These are phyloP conservation scores for Cyphellophora europaea DNA, from an alignment of 2,329 filamentous ascomycete species.

Conservation along the genomic window DNA sequence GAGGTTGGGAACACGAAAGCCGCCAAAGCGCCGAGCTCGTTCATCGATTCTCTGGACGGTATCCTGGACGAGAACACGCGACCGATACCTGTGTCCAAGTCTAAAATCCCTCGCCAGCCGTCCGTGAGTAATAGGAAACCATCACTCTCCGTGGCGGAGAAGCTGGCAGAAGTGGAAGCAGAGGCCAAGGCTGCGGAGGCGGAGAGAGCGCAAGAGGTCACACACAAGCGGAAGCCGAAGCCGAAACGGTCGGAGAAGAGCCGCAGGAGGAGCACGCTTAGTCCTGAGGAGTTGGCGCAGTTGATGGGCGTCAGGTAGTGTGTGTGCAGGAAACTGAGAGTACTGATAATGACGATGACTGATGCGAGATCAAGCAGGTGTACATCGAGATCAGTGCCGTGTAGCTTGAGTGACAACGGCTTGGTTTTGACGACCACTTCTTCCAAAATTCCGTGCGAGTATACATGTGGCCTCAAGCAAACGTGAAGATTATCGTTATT, in stretches of 20 bases:
- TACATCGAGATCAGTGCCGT: no score
- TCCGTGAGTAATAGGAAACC: conserved; percentile 14
- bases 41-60: conserved; percentile 5
- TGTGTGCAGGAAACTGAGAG: background rate
- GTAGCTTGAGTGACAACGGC: no score
- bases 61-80: conserved; percentile 11
- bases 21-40: conserved; percentile 5
- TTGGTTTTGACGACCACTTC: no score
- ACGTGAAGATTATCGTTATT: no score
- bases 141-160: conserved; percentile 30
- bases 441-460: no score
- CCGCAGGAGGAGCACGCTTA: conserved; percentile 31
- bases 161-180: conserved; percentile 32
- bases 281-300: conserved; percentile 31
- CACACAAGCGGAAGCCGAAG: conserved; percentile 9
- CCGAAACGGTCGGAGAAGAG: conserved; percentile 5
- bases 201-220: conserved; percentile 16
- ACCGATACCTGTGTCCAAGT: conserved; percentile 21
- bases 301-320: conserved; percentile 15
- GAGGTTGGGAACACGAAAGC: conserved; percentile 8
- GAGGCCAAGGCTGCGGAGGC: conserved; percentile 31
- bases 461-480: no score
- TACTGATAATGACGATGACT: no score
- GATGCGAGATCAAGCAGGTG: no score
- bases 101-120: conserved; percentile 9